Evolutionary conservation across 306 rosid species (phyloP), one percentile per base, ranked within the genome.

Genomic region (Trifolium dubium): DNA sequence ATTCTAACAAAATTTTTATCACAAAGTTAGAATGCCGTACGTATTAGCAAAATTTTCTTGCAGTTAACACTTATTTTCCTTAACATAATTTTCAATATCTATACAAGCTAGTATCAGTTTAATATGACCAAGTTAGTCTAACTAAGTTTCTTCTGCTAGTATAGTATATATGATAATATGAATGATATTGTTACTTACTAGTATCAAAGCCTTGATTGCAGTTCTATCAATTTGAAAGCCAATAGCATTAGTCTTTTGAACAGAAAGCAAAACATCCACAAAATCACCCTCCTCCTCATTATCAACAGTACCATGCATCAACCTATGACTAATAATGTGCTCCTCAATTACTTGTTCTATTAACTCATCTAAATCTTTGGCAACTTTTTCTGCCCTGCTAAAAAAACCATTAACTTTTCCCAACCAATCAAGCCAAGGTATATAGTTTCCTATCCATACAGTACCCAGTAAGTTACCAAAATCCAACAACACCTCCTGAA

Each of bases 351-450:
- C 79, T 53, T 40, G 2, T 14, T 75, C 66, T 11, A 75, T 23
- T 39, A 75, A 65, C 44, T 64, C 65, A 29, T 75, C 72, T 19
- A 75, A 35, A 5, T 41, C 0, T 43, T 51, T 51, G 9, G 79
- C 79, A n/a, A 51, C 65, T 37, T 13, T 75, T 0, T 54, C 2
- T 51, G 79, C 72, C 14, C 55, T 64, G 5, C 65, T 60, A 53
- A 53, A 64, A 2, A 49, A 14, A 11, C 72, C 79, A 65, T 75
- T 53, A 39, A 75, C 23, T 18, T 75, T 54, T 6, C 65, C 18
- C 46, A 75, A 53, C 79, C 79, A 75, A 64, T 44, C 62, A 65
- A 75, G 79, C 72, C 79, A 75, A 50, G 72, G 79, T 37, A 75
- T 55, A 39, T 37, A 75, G 2, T 65, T 56, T 54, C 79, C 79